phyloP scores from a whole-genome alignment of 1,284 basidiomycete species.

The Moesziomyces globuligerus region DNA sequence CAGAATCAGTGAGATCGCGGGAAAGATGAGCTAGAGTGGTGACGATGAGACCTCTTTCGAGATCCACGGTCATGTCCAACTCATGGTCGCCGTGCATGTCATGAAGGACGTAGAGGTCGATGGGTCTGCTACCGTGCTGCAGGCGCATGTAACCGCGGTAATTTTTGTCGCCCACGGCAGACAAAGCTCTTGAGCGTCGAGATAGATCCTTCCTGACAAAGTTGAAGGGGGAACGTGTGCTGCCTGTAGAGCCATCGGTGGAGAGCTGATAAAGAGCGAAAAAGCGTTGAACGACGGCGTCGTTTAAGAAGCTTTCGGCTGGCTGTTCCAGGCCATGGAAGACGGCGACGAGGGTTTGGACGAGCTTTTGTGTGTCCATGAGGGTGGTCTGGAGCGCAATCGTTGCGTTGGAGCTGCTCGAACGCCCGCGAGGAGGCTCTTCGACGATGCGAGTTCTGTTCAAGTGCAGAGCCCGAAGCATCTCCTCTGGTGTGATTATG shows the following conservation, averaged over 20 bases:
- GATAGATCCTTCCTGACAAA: not conserved
- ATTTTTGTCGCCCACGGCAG: not conserved
- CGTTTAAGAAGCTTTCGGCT: no score
- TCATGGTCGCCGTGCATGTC: no score
- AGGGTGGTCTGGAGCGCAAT: slow-evolving; percentile 1
- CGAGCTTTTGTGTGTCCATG: not conserved
- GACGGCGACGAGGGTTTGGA: not conserved
- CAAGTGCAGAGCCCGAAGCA: no score
- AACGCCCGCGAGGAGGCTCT: no score
- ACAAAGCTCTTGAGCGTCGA: not conserved
- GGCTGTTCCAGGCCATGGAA: slow-evolving; percentile 1
- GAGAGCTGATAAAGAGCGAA: not conserved
- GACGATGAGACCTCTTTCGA: not conserved
- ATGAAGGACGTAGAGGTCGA: no score
- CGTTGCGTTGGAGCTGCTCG: not conserved
- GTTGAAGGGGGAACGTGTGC: slow-evolving; percentile 2
- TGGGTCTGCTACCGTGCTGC: no score
- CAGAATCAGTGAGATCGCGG: no score
- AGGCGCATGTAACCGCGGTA: no score
- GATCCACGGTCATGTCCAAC: no score
- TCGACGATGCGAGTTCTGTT: no score
- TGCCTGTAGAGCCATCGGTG: slow-evolving; percentile 1
- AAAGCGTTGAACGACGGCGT: not conserved
- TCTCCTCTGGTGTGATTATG: no score
- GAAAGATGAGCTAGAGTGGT: no score